A percentile compares a stretch with the other conserved stretches of the same genome.
Conservation (phyloP, 495 filamentous ascomycete species). For the Neurospora sublineolata region DNA sequence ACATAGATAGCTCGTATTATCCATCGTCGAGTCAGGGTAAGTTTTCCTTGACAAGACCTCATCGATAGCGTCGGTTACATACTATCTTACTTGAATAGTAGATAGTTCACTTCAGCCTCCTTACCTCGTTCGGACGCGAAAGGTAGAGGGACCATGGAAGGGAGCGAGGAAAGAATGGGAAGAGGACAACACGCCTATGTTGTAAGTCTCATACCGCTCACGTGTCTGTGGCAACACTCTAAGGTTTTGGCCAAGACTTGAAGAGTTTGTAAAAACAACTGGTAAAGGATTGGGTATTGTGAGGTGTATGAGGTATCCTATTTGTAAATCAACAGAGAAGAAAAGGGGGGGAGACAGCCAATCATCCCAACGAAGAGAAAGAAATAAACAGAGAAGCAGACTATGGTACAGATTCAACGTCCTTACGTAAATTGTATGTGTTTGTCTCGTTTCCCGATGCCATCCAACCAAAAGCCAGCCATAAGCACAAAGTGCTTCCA, state of each 20-base stretch:
- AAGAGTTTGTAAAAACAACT: neutral
- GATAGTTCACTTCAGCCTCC: too few species aligned
- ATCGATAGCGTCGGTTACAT: too few species aligned
- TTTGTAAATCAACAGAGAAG: neutral
- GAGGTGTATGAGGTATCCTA: neutral
- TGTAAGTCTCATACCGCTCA: neutral
- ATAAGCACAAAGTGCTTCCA: neutral
- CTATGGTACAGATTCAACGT: neutral
- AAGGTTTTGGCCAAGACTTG: neutral
- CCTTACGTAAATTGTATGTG: neutral
- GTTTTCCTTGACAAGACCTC: neutral
- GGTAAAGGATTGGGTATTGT: neutral
- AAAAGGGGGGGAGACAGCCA: neutral
- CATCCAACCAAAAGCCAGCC: neutral
- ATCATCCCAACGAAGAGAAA: neutral
- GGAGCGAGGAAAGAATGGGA: neutral
- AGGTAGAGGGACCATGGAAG: neutral
- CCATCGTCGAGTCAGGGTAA: neutral
- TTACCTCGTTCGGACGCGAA: neutral
- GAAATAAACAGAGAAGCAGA: neutral
- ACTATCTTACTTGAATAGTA: too few species aligned
- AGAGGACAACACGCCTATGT: neutral
- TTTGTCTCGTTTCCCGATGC: neutral
- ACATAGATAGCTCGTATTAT: neutral
- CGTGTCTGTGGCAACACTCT: neutral